Base-by-base conservation (phyloP, 1,284 basidiomycete species). In the Kalmanozyma brasiliensis region DNA sequence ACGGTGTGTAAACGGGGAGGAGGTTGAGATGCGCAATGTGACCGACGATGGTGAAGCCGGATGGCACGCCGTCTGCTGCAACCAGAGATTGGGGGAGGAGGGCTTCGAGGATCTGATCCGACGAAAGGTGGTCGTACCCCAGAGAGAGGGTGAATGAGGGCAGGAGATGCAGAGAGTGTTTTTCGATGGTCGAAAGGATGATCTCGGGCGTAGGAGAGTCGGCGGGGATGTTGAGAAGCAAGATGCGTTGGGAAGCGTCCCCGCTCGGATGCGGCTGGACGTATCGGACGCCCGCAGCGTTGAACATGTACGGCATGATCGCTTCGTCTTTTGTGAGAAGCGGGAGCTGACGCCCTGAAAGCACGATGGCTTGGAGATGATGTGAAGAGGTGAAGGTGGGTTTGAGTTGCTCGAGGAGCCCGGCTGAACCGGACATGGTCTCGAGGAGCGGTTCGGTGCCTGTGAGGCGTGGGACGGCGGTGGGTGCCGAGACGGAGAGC, bases 1-100 rank as follows among this genome's bases (percentile, higher is more conserved):
- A 98, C 4, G 94, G 93, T 24, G 96, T 81, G 84, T 94, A 98
- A 81, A 94, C 90, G 24, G 90, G 88, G 61, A 91, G 88, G 22
- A 98, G 86, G 80, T 99, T 99, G 59, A 98, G 84, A 80, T 98
- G 96, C 1, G 85, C 86, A 52, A 98, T 89, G 82, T 98, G 96
- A 0, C 96, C 95, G 1, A 89, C 91, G 55, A 88, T 87, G 10
- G 95, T 90, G 83, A 94, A 98, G 0, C 92, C 91, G 1, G 89
- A 88, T 0, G 95, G 95, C 1, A 91, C 88, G 36, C 90, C 90
- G 44, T 90, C 88, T 0, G 41, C 17, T n/a, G 40, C 36, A 6
- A 71, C 68, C 32, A 71, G 42, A 23, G 41, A 30, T 4, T 17
- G 4, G 8, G 68, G 68, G 4, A 66, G 68, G n/a, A 66, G 58